These are phyloP conservation scores for Solanum neorickii DNA, from an alignment of 257 asterid genomes.

Conservation along the genomic window DNA sequence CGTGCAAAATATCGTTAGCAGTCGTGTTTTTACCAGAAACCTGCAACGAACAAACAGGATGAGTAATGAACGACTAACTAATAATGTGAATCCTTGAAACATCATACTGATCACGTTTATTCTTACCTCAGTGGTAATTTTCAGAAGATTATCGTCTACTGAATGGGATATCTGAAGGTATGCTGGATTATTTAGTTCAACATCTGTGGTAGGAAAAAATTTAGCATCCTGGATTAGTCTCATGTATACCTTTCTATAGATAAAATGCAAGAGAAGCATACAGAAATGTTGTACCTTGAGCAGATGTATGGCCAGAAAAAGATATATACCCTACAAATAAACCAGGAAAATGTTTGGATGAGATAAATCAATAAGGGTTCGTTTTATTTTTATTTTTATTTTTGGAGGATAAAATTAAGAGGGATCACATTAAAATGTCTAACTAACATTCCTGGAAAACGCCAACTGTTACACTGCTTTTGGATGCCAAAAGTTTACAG, in stretches of 20 bases:
- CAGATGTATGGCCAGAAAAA: slow-evolving; percentile 32
- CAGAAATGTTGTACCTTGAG: slow-evolving; percentile 32
- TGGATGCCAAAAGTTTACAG: not conserved
- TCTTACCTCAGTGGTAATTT: slow-evolving; percentile 39
- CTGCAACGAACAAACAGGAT: slow-evolving; percentile 21
- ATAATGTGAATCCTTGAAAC: not conserved
- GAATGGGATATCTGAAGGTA: slow-evolving; percentile 52
- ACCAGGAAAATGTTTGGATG: not conserved
- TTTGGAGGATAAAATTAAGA: not conserved
- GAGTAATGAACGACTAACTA: not conserved
- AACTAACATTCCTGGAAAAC: not conserved
- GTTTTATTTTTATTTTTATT: not conserved
- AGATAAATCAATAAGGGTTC: not conserved
- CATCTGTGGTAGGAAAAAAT: slow-evolving; percentile 12
- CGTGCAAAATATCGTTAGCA: slow-evolving; percentile 50
- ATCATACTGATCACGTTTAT: not conserved
- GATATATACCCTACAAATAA: slow-evolving; percentile 45
- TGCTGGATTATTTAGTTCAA: slow-evolving; percentile 44
- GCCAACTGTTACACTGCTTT: not conserved
- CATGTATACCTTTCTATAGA: not conserved
- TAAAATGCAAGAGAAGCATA: not conserved
- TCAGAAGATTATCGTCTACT: slow-evolving; percentile 50
- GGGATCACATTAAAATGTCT: not conserved
- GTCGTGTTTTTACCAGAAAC: slow-evolving; percentile 23
- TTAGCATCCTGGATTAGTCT: not conserved